Conservation (phyloP, 768 basidiomycete genomes). For the Lyophyllum atratum region DNA sequence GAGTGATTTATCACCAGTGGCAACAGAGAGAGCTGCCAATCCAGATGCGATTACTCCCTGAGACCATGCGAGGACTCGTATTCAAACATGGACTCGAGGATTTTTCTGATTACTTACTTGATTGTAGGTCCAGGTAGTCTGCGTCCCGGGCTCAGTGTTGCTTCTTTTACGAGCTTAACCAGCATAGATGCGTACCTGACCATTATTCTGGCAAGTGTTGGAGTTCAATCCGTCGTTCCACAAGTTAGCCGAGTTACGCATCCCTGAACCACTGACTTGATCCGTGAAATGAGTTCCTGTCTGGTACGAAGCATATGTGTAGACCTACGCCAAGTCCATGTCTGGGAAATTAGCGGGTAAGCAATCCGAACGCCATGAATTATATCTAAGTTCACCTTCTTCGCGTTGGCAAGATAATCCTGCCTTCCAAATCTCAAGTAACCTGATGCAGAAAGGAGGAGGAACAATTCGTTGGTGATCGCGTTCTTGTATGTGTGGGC, state of each 20-base stretch:
- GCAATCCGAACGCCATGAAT: background rate
- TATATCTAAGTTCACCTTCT: conserved; percentile 32
- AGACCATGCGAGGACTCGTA: background rate
- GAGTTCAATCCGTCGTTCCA: conserved; percentile 46
- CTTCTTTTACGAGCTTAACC: background rate
- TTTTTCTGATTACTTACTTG: conserved; percentile 35
- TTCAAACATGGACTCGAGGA: background rate
- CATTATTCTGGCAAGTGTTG: conserved; percentile 42
- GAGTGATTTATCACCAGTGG: conserved; percentile 37
- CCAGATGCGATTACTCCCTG: conserved; percentile 60
- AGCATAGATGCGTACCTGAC: conserved; percentile 30
- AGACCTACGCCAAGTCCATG: conserved; percentile 38
- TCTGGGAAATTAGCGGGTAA: conserved; percentile 16
- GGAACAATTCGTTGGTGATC: conserved; percentile 60
- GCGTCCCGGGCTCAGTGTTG: background rate
- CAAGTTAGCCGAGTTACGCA: conserved; percentile 46
- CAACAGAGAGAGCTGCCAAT: conserved; percentile 44
- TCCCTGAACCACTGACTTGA: conserved; percentile 42
- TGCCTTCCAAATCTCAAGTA: conserved; percentile 39
- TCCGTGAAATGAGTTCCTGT: background rate
- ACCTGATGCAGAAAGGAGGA: conserved; percentile 50
- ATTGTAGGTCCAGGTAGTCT: conserved; percentile 65
- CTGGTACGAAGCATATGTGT: background rate
- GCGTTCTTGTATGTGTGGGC: conserved; percentile 61
- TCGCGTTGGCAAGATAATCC: conserved; percentile 49